Conservation (phyloP, 2,329 filamentous ascomycete species). For the Xylariaceae sp. region DNA sequence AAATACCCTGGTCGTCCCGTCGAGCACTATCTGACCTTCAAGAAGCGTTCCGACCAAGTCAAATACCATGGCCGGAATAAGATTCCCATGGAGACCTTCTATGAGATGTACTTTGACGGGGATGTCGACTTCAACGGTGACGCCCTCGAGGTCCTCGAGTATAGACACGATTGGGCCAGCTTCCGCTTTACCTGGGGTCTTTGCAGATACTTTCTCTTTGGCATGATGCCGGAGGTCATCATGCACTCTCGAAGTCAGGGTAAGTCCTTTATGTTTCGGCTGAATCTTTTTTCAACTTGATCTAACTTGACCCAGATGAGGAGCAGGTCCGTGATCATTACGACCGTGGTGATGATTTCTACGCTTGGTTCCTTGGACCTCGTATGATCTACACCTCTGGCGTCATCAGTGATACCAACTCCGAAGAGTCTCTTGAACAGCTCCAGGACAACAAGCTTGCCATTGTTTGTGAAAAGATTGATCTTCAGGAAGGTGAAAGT, state of each 20-base stretch:
- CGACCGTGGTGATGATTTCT: slow-evolving; percentile 97
- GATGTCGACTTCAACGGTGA: slow-evolving; percentile 96
- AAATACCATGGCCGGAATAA: slow-evolving; percentile 76
- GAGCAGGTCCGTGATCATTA: slow-evolving; percentile 98
- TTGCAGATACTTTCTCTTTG: slow-evolving; percentile 83
- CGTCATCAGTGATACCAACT: slow-evolving; percentile 81
- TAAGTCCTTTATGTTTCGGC: slow-evolving; percentile 32
- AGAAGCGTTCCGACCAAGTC: slow-evolving; percentile 53
- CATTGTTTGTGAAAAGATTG: slow-evolving; percentile 94
- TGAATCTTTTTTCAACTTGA: neutral
- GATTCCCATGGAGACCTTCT: slow-evolving; percentile 89
- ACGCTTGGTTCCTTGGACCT: slow-evolving; percentile 95
- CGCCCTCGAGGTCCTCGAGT: slow-evolving; percentile 82
- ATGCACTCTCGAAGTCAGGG: slow-evolving; percentile 89
- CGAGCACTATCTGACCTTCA: slow-evolving; percentile 86
- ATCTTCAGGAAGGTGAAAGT: slow-evolving; percentile 71
- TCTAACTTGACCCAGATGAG: slow-evolving; percentile 59
- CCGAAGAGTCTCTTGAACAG: slow-evolving; percentile 88
- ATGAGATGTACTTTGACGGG: slow-evolving; percentile 96
- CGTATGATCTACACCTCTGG: slow-evolving; percentile 99
- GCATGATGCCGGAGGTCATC: slow-evolving; percentile 84
- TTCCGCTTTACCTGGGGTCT: slow-evolving; percentile 85
- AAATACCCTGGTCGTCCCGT: slow-evolving; percentile 80
- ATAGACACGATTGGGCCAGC: slow-evolving; percentile 94
- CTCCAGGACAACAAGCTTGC: slow-evolving; percentile 97